Evolutionary conservation across 1,139 yeast genomes (phyloP), one percentile per base, ranked within the genome.

Genomic region (Hansenula anomala): DNA sequence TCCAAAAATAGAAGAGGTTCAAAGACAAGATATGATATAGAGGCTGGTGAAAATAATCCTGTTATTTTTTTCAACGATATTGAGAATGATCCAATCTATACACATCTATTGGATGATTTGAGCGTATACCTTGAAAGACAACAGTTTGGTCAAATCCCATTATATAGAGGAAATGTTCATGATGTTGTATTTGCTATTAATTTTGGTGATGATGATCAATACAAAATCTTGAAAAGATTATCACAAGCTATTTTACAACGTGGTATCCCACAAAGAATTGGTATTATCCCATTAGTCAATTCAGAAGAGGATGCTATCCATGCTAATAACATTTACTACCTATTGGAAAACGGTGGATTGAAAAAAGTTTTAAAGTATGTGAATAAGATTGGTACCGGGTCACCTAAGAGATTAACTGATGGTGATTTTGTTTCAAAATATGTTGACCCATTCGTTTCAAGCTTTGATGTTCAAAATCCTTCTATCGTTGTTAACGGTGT

Each of bases 41-140:
- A 51, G 0, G 48, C 51, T 1, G 28, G 23, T 24, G 54, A 58
- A 16, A 39, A 54, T 2, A 65, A 67, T 14, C 75, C 78, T 0
- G 74, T 90, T 8, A 69, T 84, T 1, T 90, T 81, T 65, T 69
- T 90, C 49, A 94, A 90, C 52, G 83, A 92, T 59, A 62, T 92
- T 12, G 95, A 81, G 49, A 55, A 48, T 0, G 96, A 89, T 51
- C 55, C 58, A 0, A 66, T 64, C 29, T 90, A 86, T 56, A 53
- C 58, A 2, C 57, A 63, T 4, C 73, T 76, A 55, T 55, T 75
- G 0, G 44, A 60, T 1, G 69, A 79, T 42, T 60, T 78, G 22
- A 48, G 60, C 5, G 70, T 64, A 43, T 78, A 55, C 63, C 63
- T 63, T 23, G 56, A 62, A 28, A 52, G 63, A 33, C 48, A 66